Evolutionary conservation across 306 rosid genomes (phyloP).

Genomic region (Quillaja saponaria): DNA sequence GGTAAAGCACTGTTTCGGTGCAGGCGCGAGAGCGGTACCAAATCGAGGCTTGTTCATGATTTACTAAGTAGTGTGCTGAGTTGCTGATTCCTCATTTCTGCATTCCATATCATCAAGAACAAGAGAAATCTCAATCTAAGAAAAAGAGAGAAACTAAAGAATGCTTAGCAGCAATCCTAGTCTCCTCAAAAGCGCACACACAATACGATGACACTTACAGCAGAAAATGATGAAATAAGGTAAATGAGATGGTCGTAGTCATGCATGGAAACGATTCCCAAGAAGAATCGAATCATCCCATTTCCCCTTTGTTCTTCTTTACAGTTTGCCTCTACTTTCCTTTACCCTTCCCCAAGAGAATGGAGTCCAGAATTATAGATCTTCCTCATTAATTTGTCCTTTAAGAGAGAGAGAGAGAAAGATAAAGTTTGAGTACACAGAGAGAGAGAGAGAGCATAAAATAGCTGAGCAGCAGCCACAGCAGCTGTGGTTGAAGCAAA

Average conservation of each 20-base stretch:
- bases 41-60: conserved; percentile 17
- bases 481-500: conserved; percentile 44
- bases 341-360: conserved; percentile 98
- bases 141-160: too few species aligned
- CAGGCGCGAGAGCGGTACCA: too few species aligned
- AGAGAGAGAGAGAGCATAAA: conserved; percentile 27
- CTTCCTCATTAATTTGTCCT: conserved; percentile 24
- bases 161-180: too few species aligned
- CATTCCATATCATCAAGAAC: too few species aligned
- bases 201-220: too few species aligned
- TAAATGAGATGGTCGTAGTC: conserved; percentile 50
- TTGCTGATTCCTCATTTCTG: background rate
- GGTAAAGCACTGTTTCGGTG: too few species aligned
- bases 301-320: conserved; percentile 65
- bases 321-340: conserved; percentile 67
- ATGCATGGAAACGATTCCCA: conserved; percentile 95
- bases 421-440: conserved; percentile 31
- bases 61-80: background rate
- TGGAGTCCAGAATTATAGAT: conserved; percentile 63
- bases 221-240: too few species aligned
- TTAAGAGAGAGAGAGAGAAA: conserved; percentile 12
- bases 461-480: conserved; percentile 53
- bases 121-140: too few species aligned
- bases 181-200: too few species aligned
- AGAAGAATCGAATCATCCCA: conserved; percentile 74